phyloP scores from a whole-genome alignment of 176 grass and related monocot genomes.

The Guadua angustifolia region DNA sequence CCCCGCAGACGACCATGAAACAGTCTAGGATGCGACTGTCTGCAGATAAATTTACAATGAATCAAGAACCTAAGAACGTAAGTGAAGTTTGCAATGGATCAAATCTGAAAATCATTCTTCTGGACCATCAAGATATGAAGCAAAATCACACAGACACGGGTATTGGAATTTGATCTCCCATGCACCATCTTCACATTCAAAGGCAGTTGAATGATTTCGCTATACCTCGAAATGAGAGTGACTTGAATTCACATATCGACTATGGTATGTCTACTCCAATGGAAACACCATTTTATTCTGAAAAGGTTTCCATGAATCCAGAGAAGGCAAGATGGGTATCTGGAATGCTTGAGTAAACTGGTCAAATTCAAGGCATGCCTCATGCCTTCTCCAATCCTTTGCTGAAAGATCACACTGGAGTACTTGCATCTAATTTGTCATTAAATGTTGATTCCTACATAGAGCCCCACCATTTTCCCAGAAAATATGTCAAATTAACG shows the following conservation, averaged over 20 bases:
- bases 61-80: slow-evolving; percentile 43
- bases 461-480: slow-evolving; percentile 52
- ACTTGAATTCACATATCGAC: slow-evolving; percentile 44
- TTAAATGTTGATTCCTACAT: slow-evolving; percentile 45
- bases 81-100: slow-evolving; percentile 42
- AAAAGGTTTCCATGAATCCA: slow-evolving; percentile 43
- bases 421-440: slow-evolving; percentile 51
- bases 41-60: slow-evolving; percentile 44
- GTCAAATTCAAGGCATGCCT: slow-evolving; percentile 52
- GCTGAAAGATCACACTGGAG: slow-evolving; percentile 43
- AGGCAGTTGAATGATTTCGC: slow-evolving; percentile 45
- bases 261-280: slow-evolving; percentile 45
- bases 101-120: slow-evolving; percentile 32
- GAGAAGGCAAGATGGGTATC: slow-evolving; percentile 35
- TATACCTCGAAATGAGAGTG: slow-evolving; percentile 45
- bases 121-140: slow-evolving; percentile 42
- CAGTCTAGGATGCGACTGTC: slow-evolving; percentile 42
- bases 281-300: slow-evolving; percentile 57
- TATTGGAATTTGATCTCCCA: slow-evolving; percentile 20
- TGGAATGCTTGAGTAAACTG: slow-evolving; percentile 40
- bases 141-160: slow-evolving; percentile 33
- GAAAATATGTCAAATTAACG: slow-evolving; percentile 46
- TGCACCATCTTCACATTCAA: slow-evolving; percentile 41
- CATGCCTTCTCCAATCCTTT: slow-evolving; percentile 77
- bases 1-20: slow-evolving; percentile 45